Percentiles rank a stretch among this genome's conserved stretches.
Evolutionary conservation across 2,329 filamentous ascomycete species (phyloP).

Genomic region (Sarocladium oryzae): DNA sequence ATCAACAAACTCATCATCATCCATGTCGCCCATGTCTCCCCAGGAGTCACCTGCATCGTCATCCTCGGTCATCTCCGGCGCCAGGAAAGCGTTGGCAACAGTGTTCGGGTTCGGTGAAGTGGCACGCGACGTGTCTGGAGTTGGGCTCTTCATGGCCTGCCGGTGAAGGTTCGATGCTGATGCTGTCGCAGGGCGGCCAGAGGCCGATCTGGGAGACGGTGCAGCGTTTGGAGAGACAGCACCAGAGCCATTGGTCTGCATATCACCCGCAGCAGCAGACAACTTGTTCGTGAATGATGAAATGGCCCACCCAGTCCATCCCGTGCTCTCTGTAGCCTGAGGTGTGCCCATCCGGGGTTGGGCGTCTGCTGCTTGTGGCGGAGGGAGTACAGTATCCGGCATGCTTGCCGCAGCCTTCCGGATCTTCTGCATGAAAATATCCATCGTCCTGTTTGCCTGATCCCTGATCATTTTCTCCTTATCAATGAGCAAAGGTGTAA

Average conservation of each 20-base stretch:
- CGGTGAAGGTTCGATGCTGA: conserved; percentile 55
- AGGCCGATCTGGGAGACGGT: conserved; percentile 32
- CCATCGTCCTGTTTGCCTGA: conserved; percentile 83
- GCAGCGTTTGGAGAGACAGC: conserved; percentile 34
- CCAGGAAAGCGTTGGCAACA: conserved; percentile 42
- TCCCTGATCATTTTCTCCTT: conserved; percentile 94
- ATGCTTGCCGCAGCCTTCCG: conserved; percentile 71
- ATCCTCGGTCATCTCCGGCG: conserved; percentile 33
- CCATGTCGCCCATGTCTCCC: conserved; percentile 58
- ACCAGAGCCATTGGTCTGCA: conserved; percentile 51
- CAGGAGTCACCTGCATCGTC: conserved; percentile 63
- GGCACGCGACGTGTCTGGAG: conserved; percentile 37
- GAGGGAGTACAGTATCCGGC: conserved; percentile 72
- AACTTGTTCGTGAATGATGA: conserved; percentile 97
- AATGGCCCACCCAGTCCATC: conserved; percentile 95
- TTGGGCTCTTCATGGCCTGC: conserved; percentile 50
- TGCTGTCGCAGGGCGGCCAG: conserved; percentile 32
- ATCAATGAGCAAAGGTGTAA: conserved; percentile 82
- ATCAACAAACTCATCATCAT: conserved; percentile 36
- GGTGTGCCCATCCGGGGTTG: conserved; percentile 73
- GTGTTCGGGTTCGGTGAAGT: conserved; percentile 39
- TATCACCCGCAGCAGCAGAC: conserved; percentile 77
- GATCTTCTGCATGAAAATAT: conserved; percentile 76
- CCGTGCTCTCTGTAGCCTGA: conserved; percentile 40
- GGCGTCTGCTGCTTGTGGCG: conserved; percentile 42